Base-by-base conservation (phyloP, 2,329 filamentous ascomycete species). In the Penicillium occitanis region DNA sequence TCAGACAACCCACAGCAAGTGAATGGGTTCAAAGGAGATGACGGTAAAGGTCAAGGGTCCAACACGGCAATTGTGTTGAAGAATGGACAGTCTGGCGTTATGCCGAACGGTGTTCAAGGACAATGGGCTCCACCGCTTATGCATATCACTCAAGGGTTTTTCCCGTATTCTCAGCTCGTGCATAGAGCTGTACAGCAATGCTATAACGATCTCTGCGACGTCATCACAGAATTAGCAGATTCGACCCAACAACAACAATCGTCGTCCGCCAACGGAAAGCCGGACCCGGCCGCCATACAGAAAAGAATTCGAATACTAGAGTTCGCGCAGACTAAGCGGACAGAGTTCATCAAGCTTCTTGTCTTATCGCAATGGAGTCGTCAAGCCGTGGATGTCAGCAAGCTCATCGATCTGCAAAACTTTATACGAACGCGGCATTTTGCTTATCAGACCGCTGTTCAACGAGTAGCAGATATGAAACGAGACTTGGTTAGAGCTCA, bases 311-410 rank as follows among this genome's bases (percentile, higher is more conserved):
- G 83, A 42, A 77, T 97, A 63, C 79, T 97, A 67, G 87, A 91
- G 51, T 96, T 95, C 79, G 88, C 91, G 8, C 90, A 94, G 75
- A 86, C 88, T 25, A 87, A 90, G 73, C 90, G 97, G 73, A 88
- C 90, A 35, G 92, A 92, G 80, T 98, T 96, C 83, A 92, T 96
- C 76, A 98, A 99, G 80, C 87, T 93, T 7, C 84, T 97, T 22
- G 92, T 99, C 25, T 89, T 99, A 57, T 88, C 91, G 1, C 90
- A 95, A 78, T 99, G 95, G 95, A 91, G 91, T 75, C 86, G 91
- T 73, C 90, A 91, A 76, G 88, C 90, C 40, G 85, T 88, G 46
- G 88, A 91, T 71, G 91, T 98, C 71, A 91, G 90, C 80, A 92
- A 90, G 77, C 84, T 98, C 68, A 96, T 98, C 70, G 93, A 98